A percentile compares a stretch with the other conserved stretches of the same genome.
Evolutionary conservation across 148 eudicot species (phyloP).

Genomic region (Arbutus unedo): DNA sequence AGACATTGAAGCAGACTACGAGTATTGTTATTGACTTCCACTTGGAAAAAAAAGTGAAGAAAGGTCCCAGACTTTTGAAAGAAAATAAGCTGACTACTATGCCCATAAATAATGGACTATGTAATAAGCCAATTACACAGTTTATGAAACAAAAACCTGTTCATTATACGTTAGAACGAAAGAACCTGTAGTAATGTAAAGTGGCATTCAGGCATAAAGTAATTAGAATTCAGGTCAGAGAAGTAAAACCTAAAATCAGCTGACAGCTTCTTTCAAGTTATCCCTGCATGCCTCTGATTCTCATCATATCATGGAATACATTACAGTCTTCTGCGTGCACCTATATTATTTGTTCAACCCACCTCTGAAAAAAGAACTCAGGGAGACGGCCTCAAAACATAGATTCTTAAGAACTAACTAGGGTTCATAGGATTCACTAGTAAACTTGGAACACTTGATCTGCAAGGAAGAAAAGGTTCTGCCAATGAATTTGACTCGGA

Average conservation of each 20-base stretch:
- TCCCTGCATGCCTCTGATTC: neutral
- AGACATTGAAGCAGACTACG: neutral
- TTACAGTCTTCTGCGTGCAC: conserved; percentile 4
- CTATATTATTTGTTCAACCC: neutral
- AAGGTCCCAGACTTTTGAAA: neutral
- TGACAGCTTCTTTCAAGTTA: conserved; percentile 3
- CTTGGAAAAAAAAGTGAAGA: neutral
- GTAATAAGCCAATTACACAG: neutral
- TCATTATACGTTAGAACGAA: neutral
- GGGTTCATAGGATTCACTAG: neutral
- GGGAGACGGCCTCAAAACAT: neutral
- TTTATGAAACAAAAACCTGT: neutral
- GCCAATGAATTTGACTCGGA: neutral
- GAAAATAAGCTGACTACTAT: neutral
- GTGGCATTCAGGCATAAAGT: conserved; percentile 4
- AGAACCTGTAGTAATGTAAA: neutral
- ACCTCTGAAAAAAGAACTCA: neutral
- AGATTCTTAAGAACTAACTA: neutral
- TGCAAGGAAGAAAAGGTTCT: neutral
- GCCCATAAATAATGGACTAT: neutral
- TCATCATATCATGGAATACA: neutral
- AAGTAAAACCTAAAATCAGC: neutral
- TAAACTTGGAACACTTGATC: neutral
- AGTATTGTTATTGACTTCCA: neutral
- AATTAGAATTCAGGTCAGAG: conserved; percentile 6